Percentiles rank a stretch among this genome's conserved stretches.
Conservation (phyloP, 441 rosid genomes). For the Gossypium aridum region DNA sequence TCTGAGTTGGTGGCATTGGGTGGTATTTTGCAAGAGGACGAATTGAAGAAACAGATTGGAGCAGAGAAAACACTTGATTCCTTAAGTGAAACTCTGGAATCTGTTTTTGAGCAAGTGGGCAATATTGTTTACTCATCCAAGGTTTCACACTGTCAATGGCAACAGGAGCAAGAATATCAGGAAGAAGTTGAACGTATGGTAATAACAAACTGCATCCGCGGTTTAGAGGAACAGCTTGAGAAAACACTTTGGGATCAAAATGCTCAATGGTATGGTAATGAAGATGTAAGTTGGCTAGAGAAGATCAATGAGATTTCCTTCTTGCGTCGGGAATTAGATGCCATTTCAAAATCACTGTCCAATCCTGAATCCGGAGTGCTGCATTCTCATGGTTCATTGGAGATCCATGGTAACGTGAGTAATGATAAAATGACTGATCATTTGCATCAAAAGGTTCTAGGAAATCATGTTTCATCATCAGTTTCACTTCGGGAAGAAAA, state of each 20-base stretch:
- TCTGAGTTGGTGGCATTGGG: constrained; percentile 41
- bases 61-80: constrained; percentile 46
- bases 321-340: constrained; percentile 68
- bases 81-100: constrained; percentile 37
- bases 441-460: constrained; percentile 51
- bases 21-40: constrained; percentile 33
- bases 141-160: constrained; percentile 39
- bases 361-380: constrained; percentile 49
- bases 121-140: constrained; percentile 30
- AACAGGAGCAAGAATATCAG: constrained; percentile 44
- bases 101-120: constrained; percentile 30
- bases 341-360: constrained; percentile 43
- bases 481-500: constrained; percentile 45
- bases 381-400: constrained; percentile 47
- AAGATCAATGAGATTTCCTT: constrained; percentile 55
- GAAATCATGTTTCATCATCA: constrained; percentile 35
- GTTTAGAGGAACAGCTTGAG: constrained; percentile 59
- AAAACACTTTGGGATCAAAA: constrained; percentile 39
- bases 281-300: constrained; percentile 30
- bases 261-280: constrained; percentile 26
- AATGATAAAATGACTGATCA: constrained; percentile 33
- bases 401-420: constrained; percentile 30
- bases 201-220: constrained; percentile 32
- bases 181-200: constrained; percentile 48
- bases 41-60: constrained; percentile 34